Percentiles rank a stretch among this genome's conserved stretches.
Conservation (phyloP, 352 stramenopile species). For the Thraustochytrium striatum region DNA sequence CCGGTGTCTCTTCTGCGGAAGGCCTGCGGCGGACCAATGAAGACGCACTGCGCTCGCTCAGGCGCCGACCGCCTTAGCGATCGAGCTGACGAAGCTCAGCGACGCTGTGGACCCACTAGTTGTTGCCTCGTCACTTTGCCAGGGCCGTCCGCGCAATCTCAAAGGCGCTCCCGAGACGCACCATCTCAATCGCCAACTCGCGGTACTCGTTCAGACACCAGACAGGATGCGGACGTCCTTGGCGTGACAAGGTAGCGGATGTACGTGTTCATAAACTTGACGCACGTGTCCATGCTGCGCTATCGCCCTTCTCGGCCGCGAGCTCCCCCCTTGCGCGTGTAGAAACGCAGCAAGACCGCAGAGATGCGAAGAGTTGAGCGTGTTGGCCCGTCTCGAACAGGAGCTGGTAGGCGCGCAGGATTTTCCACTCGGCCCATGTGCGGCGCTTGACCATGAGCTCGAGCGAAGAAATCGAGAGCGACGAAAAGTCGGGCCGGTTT, state of each 20-base stretch:
- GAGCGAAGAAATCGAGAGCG: not conserved
- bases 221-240: constrained; percentile 25
- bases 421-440: constrained; percentile 37
- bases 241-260: constrained; percentile 1
- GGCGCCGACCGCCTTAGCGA: too few species aligned
- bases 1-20: too few species aligned
- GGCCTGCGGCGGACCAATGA: too few species aligned
- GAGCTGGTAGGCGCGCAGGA: constrained; percentile 28
- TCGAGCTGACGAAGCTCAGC: too few species aligned
- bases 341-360: constrained; percentile 31
- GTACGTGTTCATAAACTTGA: constrained; percentile 45
- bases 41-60: too few species aligned
- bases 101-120: too few species aligned
- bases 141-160: too few species aligned
- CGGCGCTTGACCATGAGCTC: not conserved
- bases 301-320: constrained; percentile 13
- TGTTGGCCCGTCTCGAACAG: constrained; percentile 34
- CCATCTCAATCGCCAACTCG: constrained; percentile 4
- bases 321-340: constrained; percentile 43
- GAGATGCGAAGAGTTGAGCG: not conserved
- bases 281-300: not conserved
- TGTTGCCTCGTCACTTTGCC: too few species aligned
- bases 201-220: constrained; percentile 41
- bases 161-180: constrained; percentile 5
- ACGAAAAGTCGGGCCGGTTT: constrained; percentile 19